Evolutionary conservation across 2,329 filamentous ascomycete species (phyloP).

Genomic region (Phaeosphaeria sp.): DNA sequence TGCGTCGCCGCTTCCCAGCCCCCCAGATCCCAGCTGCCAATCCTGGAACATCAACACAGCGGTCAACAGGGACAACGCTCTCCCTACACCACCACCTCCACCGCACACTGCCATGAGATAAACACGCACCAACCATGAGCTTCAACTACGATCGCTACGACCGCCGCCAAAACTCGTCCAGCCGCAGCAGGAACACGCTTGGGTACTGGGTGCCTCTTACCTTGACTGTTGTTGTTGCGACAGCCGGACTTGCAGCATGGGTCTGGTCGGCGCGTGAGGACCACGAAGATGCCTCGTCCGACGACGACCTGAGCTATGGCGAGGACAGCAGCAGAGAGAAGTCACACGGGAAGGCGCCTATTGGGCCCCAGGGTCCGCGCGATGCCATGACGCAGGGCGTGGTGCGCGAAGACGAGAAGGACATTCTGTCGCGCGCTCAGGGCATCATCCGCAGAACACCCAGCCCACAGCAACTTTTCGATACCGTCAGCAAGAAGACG

Average conservation of each 20-base stretch:
- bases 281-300: constrained; percentile 71
- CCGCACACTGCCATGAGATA: constrained; percentile 19
- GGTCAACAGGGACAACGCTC: neutral
- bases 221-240: constrained; percentile 85
- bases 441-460: constrained; percentile 81
- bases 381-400: constrained; percentile 29
- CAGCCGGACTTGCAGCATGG: constrained; percentile 87
- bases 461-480: constrained; percentile 87
- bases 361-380: constrained; percentile 12
- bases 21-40: neutral
- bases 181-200: constrained; percentile 64
- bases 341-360: constrained; percentile 28
- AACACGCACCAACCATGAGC: constrained; percentile 33
- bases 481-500: constrained; percentile 80
- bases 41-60: constrained; percentile 21
- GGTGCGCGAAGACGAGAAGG: constrained; percentile 53
- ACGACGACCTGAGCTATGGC: constrained; percentile 52
- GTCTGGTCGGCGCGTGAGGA: constrained; percentile 88
- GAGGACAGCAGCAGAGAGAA: constrained; percentile 41
- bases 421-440: constrained; percentile 79
- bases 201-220: constrained; percentile 90
- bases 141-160: constrained; percentile 63
- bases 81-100: constrained; percentile 2
- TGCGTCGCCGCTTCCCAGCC: constrained; percentile 9
- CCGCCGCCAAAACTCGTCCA: constrained; percentile 60